phyloP scores from a whole-genome alignment of 805 yeast species.

The Wickerhamomyces sydowiorum region DNA sequence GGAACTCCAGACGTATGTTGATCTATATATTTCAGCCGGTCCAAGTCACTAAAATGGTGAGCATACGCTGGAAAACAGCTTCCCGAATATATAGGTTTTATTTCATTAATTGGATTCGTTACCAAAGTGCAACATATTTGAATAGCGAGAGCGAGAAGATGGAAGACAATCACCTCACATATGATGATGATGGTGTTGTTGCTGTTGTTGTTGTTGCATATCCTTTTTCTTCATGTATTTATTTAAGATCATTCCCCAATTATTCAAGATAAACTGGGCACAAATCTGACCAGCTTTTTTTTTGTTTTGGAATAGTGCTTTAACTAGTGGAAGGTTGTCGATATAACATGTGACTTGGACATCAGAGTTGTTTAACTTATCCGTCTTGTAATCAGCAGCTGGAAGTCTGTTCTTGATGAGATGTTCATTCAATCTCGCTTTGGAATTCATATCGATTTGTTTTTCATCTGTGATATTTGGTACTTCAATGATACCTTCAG shows the following conservation, averaged over 20 bases:
- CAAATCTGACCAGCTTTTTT: background rate
- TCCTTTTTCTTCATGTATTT: constrained; percentile 9
- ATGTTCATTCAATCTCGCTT: background rate
- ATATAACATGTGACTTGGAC: background rate
- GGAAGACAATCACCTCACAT: too few species aligned
- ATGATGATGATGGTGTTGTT: too few species aligned
- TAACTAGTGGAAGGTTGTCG: background rate
- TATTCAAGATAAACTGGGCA: background rate
- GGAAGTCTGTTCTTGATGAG: background rate
- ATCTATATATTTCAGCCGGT: too few species aligned
- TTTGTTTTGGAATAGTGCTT: background rate
- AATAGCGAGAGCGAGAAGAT: too few species aligned
- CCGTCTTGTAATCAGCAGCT: background rate
- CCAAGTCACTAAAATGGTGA: too few species aligned
- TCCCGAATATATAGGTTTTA: too few species aligned
- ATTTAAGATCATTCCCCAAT: background rate
- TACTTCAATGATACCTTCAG: background rate
- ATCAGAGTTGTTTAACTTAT: background rate
- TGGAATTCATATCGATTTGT: background rate
- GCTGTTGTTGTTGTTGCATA: too few species aligned
- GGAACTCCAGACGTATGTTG: too few species aligned
- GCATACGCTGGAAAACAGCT: too few species aligned
- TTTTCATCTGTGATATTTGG: background rate
- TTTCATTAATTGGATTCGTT: too few species aligned
- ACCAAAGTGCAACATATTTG: too few species aligned